These are phyloP conservation scores for Lactuca saligna DNA, from an alignment of 129 eudicot genomes.

Conservation along the genomic window DNA sequence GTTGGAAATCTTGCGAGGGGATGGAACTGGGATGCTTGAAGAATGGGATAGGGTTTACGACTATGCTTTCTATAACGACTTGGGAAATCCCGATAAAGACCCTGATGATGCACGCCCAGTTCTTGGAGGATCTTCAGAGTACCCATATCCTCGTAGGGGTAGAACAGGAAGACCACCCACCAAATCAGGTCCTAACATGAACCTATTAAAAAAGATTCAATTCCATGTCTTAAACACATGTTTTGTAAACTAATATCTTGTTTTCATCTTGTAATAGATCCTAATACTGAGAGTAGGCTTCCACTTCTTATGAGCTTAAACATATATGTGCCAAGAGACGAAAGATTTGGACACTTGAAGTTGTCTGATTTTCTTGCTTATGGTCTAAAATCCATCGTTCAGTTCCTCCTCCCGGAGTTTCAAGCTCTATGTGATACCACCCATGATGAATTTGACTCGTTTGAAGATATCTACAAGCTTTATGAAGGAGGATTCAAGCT, in stretches of 20 bases:
- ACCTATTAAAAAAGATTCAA: neutral
- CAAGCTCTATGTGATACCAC: conserved; percentile 45
- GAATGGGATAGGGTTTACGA: conserved; percentile 84
- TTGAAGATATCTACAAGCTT: conserved; percentile 49
- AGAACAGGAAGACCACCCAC: conserved; percentile 71
- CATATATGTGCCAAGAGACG: conserved; percentile 83
- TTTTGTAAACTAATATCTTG: neutral
- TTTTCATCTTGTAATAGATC: conserved; percentile 42
- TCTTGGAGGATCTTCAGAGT: conserved; percentile 61
- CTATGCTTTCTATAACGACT: conserved; percentile 64
- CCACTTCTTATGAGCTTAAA: conserved; percentile 43
- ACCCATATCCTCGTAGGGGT: conserved; percentile 81
- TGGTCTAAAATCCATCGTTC: conserved; percentile 50
- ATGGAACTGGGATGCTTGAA: conserved; percentile 51
- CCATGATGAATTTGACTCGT: conserved; percentile 49
- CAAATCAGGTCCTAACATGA: conserved; percentile 41
- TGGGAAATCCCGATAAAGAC: conserved; percentile 55
- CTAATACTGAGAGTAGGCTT: conserved; percentile 54
- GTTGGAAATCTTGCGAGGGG: conserved; percentile 48
- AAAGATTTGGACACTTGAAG: conserved; percentile 59
- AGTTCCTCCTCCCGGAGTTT: conserved; percentile 50
- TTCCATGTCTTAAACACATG: neutral
- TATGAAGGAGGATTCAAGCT: conserved; percentile 61
- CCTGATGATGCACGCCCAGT: conserved; percentile 44
- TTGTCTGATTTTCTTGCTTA: conserved; percentile 57